Conservation (phyloP, 1,284 basidiomycete species). For the Apiotrichum siamense region DNA sequence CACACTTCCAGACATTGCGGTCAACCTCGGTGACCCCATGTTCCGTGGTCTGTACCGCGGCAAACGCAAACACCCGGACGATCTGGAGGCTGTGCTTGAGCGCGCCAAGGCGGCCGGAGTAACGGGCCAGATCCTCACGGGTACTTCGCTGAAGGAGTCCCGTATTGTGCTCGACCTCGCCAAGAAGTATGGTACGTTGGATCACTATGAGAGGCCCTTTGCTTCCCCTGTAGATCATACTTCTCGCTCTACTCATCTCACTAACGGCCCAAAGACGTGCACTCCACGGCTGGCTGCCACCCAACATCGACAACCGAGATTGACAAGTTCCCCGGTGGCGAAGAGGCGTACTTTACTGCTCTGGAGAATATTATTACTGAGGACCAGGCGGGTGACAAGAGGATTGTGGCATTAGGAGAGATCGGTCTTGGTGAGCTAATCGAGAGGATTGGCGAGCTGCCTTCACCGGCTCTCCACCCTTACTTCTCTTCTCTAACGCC, state of each 20-base stretch:
- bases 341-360: constrained; percentile 59
- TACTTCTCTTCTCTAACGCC: neutral
- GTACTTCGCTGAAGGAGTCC: constrained; percentile 66
- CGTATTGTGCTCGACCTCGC: constrained; percentile 60
- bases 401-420: constrained; percentile 74
- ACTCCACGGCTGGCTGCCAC: constrained; percentile 77
- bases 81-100: constrained; percentile 59
- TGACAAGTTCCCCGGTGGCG: constrained; percentile 57
- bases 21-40: constrained; percentile 51
- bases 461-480: neutral
- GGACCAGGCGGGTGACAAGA: constrained; percentile 55
- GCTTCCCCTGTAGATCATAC: too few relatives aligned
- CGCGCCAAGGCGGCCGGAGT: constrained; percentile 64
- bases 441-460: too few relatives aligned
- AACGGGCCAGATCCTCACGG: constrained; percentile 72
- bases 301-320: constrained; percentile 78
- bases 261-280: constrained; percentile 54
- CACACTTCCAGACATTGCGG: constrained; percentile 52
- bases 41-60: constrained; percentile 51
- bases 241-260: too few relatives aligned
- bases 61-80: constrained; percentile 55
- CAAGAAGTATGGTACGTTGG: constrained; percentile 52
- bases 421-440: constrained; percentile 72
- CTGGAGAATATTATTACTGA: constrained; percentile 56
- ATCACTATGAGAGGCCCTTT: neutral